These are phyloP conservation scores for Suillus plorans DNA, from an alignment of 768 basidiomycete species.

Conservation along the genomic window DNA sequence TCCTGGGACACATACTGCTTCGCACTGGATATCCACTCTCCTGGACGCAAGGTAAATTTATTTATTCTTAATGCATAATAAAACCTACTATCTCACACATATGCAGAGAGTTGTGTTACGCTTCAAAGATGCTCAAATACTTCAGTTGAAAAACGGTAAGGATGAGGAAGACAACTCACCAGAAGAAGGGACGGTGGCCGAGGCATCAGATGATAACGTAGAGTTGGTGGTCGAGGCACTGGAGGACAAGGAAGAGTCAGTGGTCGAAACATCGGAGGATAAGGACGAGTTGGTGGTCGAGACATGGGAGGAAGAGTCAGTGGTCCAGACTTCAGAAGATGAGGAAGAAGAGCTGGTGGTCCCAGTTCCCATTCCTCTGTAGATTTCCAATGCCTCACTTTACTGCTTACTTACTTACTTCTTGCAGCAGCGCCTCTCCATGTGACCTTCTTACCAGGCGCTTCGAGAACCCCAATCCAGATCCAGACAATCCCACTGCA, in stretches of 20 bases:
- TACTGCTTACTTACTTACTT: neutral
- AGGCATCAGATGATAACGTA: neutral
- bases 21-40: neutral
- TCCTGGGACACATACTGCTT: constrained; percentile 4
- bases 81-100: neutral
- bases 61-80: neutral
- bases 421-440: neutral
- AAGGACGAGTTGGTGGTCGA: neutral
- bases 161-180: neutral
- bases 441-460: neutral
- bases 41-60: constrained; percentile 1
- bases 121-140: neutral
- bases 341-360: neutral
- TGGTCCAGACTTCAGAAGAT: neutral
- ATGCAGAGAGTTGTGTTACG: neutral
- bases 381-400: neutral
- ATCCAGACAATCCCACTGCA: neutral
- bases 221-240: neutral
- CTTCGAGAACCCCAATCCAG: neutral
- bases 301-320: neutral
- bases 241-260: neutral
- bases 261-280: no score
- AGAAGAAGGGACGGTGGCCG: no score
- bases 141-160: neutral
- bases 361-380: neutral